Conservation (phyloP, 768 basidiomycete species). For the Termitomyces sp. region DNA sequence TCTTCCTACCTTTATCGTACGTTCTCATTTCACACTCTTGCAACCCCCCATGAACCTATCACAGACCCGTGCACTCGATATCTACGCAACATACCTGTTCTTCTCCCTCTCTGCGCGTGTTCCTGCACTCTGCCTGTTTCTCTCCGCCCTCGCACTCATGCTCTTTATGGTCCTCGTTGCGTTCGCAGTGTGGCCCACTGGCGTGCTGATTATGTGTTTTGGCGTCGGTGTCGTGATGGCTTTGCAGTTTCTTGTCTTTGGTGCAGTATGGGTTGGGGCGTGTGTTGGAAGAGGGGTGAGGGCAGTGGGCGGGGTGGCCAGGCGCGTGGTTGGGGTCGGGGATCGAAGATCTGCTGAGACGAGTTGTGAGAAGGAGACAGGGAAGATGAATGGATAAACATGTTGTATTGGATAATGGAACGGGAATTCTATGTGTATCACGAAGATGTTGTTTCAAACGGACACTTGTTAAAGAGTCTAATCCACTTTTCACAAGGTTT, state of each 20-base stretch:
- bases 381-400: not conserved
- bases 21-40: not conserved
- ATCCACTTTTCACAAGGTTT: too few relatives aligned
- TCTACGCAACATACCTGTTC: conserved; percentile 59
- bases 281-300: conserved; percentile 14
- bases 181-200: conserved; percentile 57
- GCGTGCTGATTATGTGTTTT: conserved; percentile 54
- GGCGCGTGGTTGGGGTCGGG: not conserved
- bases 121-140: conserved; percentile 55
- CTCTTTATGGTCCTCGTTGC: conserved; percentile 56
- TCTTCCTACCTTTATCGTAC: conserved; percentile 46
- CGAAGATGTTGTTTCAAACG: too few relatives aligned
- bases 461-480: too few relatives aligned
- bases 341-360: not conserved
- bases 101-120: conserved; percentile 63
- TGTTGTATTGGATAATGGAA: not conserved
- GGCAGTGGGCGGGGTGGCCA: not conserved
- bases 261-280: conserved; percentile 30
- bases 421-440: too few relatives aligned
- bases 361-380: too few relatives aligned
- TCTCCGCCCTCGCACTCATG: conserved; percentile 52
- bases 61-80: conserved; percentile 44
- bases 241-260: conserved; percentile 63
- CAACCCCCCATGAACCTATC: not conserved
- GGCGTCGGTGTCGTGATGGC: conserved; percentile 52